Conservation (phyloP, 257 asterid species). For the Forsythia suspensa region DNA sequence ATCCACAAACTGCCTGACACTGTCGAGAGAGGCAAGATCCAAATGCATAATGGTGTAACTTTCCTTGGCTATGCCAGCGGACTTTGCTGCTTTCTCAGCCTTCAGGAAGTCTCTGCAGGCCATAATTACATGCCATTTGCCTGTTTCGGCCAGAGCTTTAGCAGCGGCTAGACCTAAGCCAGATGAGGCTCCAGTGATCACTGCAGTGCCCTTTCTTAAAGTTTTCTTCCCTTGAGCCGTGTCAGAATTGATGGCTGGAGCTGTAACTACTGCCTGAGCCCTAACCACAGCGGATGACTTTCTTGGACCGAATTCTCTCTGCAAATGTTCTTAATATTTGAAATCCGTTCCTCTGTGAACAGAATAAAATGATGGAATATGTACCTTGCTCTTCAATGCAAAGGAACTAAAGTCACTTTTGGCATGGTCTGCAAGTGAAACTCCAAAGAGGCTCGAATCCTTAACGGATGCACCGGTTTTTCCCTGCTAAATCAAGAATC, state of each 20-base stretch:
- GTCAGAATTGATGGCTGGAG: constrained; percentile 54
- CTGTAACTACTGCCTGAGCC: constrained; percentile 56
- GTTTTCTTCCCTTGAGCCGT: constrained; percentile 68
- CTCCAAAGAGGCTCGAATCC: constrained; percentile 73
- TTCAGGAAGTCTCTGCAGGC: constrained; percentile 92
- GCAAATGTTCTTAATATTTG: background rate
- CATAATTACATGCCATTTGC: constrained; percentile 89
- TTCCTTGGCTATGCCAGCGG: constrained; percentile 72
- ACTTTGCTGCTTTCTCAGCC: constrained; percentile 77
- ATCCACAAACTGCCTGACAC: constrained; percentile 81
- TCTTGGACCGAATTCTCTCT: constrained; percentile 42
- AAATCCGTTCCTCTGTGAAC: background rate
- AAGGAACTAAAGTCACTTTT: constrained; percentile 51
- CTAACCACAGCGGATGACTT: constrained; percentile 25
- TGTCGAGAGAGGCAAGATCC: constrained; percentile 79
- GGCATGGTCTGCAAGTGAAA: constrained; percentile 53
- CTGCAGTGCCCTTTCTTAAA: constrained; percentile 62
- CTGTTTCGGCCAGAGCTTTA: constrained; percentile 72
- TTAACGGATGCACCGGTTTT: constrained; percentile 52
- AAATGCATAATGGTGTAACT: constrained; percentile 81
- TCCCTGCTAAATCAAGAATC: constrained; percentile 41
- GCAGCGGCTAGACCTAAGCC: constrained; percentile 91
- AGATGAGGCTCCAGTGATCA: constrained; percentile 86
- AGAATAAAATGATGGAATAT: background rate
- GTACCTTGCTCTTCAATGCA: constrained; percentile 56